phyloP scores from a whole-genome alignment of 345 rosid species.

The Durio zibethinus region DNA sequence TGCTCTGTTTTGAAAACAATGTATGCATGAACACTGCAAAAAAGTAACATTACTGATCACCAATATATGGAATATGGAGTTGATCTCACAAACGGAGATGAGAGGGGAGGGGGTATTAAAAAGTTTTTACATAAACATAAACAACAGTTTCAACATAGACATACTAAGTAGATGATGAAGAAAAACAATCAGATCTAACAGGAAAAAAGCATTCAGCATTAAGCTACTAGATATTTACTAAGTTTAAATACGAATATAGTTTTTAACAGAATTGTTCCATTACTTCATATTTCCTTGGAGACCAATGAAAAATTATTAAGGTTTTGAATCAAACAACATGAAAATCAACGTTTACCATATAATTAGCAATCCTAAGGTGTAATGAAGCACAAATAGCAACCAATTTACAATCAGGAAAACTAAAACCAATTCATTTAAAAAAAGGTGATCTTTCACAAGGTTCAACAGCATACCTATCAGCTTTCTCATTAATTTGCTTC shows the following conservation, averaged over 20 bases:
- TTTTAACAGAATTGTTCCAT: neutral
- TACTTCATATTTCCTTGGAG: neutral
- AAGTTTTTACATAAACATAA: neutral
- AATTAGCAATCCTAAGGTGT: neutral
- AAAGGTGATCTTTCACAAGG: neutral
- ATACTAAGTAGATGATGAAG: neutral
- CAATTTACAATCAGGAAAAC: neutral
- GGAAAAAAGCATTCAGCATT: neutral
- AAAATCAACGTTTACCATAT: neutral
- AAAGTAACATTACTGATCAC: slow-evolving; percentile 14
- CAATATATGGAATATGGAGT: neutral
- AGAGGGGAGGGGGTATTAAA: neutral
- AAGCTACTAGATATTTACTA: no score
- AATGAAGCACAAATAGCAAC: no score
- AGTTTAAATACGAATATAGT: neutral
- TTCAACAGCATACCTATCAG: slow-evolving; percentile 54
- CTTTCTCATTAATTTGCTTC: slow-evolving; percentile 73
- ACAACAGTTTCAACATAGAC: neutral
- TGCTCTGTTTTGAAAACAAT: slow-evolving; percentile 79
- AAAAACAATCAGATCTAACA: neutral
- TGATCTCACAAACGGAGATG: neutral
- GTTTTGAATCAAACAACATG: neutral
- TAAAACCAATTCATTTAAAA: neutral
- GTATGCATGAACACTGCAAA: slow-evolving; percentile 86
- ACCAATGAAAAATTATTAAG: neutral